Evolutionary conservation across 371 early-diverging fungal genomes (phyloP).

Genomic region (Rhizopus delemar): DNA sequence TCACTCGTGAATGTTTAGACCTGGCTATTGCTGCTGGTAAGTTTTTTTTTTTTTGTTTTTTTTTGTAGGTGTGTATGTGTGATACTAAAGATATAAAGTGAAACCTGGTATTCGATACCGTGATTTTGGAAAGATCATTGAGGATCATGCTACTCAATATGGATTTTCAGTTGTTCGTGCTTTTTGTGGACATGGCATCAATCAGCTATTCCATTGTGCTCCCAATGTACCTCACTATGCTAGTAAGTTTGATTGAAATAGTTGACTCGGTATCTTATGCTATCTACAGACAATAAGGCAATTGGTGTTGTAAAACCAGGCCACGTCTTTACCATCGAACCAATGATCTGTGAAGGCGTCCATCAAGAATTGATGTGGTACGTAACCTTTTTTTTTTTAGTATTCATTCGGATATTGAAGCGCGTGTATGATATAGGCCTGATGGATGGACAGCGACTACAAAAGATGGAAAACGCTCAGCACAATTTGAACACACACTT

Average conservation of each 20-base stretch:
- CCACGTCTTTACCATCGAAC: conserved; percentile 96
- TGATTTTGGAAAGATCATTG: conserved; percentile 89
- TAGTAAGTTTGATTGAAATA: conserved; percentile 40
- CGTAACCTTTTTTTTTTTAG: conserved; percentile 15
- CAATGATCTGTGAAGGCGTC: conserved; percentile 91
- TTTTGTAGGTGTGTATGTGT: too few species aligned
- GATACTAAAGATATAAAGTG: conserved; percentile 38
- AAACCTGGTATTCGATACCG: conserved; percentile 92
- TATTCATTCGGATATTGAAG: neutral
- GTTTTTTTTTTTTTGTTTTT: conserved; percentile 8
- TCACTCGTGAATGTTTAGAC: conserved; percentile 81
- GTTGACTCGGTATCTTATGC: neutral
- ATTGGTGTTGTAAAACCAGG: conserved; percentile 92
- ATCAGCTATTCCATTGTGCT: conserved; percentile 82
- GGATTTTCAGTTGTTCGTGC: conserved; percentile 92
- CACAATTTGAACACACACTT: conserved; percentile 98
- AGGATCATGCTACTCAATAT: conserved; percentile 76
- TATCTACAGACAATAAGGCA: conserved; percentile 78
- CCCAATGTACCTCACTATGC: conserved; percentile 94
- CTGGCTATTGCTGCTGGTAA: conserved; percentile 84
- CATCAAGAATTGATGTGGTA: conserved; percentile 49
- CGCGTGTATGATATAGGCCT: conserved; percentile 54
- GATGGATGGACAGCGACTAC: conserved; percentile 94
- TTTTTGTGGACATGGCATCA: conserved; percentile 93
- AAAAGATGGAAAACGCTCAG: conserved; percentile 88